A percentile compares a stretch with the other conserved stretches of the same genome.
Evolutionary conservation across 148 eudicot species (phyloP).

Genomic region (Vaccinium vitisidaea): DNA sequence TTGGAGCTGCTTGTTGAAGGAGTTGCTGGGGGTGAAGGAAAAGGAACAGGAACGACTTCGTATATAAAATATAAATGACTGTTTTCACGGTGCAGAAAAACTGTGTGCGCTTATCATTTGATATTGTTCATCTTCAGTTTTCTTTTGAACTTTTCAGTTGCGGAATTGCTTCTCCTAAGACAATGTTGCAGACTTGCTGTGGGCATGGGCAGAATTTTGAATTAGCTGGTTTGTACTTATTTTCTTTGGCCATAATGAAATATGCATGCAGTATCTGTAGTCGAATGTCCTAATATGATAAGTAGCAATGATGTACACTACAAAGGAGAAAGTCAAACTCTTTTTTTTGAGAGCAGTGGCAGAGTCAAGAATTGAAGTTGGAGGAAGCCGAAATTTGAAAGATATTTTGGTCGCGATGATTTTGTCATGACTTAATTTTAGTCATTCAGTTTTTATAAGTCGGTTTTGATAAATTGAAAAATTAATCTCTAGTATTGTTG

Average conservation of each 20-base stretch:
- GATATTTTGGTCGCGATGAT: too few species aligned
- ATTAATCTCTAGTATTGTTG: too few species aligned
- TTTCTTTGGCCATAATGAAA: not conserved
- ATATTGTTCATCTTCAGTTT: not conserved
- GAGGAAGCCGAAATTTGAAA: too few species aligned
- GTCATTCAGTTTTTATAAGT: too few species aligned
- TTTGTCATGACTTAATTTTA: too few species aligned
- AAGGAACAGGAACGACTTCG: not conserved
- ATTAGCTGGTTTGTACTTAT: not conserved
- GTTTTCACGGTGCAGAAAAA: not conserved
- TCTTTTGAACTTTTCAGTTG: not conserved
- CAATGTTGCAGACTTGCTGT: slow-evolving; percentile 1
- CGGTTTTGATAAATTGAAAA: too few species aligned
- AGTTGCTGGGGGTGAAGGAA: not conserved
- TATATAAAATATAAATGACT: not conserved
- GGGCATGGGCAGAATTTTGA: not conserved
- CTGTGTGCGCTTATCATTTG: not conserved
- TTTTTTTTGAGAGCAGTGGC: too few species aligned
- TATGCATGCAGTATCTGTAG: not conserved
- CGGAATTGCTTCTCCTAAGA: not conserved
- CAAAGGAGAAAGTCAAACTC: not conserved
- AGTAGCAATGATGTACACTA: not conserved
- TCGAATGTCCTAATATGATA: not conserved
- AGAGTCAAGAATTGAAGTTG: too few species aligned
- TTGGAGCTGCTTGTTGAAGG: slow-evolving; percentile 8